These are phyloP conservation scores for Calonectria montana DNA, from an alignment of 2,329 filamentous ascomycete genomes.

Conservation along the genomic window DNA sequence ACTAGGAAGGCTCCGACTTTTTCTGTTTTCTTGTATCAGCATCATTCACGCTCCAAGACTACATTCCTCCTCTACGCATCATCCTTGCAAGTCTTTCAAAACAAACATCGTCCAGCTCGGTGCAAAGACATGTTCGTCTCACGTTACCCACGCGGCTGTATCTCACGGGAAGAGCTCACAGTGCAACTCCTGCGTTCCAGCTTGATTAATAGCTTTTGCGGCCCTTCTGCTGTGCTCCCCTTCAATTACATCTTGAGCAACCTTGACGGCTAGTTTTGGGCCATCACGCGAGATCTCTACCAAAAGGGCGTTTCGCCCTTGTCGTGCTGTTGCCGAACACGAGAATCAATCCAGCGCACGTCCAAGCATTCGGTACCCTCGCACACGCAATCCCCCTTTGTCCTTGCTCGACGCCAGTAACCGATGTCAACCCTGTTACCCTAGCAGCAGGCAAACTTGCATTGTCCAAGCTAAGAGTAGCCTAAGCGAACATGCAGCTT, in stretches of 20 bases:
- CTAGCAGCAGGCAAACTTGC: constrained; percentile 26
- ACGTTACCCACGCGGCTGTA: constrained; percentile 39
- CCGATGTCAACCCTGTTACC: constrained; percentile 30
- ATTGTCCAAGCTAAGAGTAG: constrained; percentile 26
- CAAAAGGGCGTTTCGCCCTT: not conserved
- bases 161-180: constrained; percentile 36
- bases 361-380: not conserved
- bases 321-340: not conserved
- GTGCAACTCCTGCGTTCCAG: constrained; percentile 11
- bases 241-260: not conserved
- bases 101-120: not conserved
- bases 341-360: not conserved
- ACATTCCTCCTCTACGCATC: not conserved
- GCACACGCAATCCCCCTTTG: constrained; percentile 25
- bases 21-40: not conserved
- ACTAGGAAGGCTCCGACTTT: constrained; percentile 3
- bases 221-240: not conserved
- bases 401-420: constrained; percentile 36
- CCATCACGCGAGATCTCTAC: not conserved
- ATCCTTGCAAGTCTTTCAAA: not conserved
- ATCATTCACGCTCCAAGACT: not conserved
- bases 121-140: constrained; percentile 20
- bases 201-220: constrained; percentile 16
- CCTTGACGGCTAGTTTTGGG: not conserved
- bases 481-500: constrained; percentile 39